These are phyloP conservation scores for Pichia sp. DNA, from an alignment of 1,139 yeast genomes.

Conservation along the genomic window DNA sequence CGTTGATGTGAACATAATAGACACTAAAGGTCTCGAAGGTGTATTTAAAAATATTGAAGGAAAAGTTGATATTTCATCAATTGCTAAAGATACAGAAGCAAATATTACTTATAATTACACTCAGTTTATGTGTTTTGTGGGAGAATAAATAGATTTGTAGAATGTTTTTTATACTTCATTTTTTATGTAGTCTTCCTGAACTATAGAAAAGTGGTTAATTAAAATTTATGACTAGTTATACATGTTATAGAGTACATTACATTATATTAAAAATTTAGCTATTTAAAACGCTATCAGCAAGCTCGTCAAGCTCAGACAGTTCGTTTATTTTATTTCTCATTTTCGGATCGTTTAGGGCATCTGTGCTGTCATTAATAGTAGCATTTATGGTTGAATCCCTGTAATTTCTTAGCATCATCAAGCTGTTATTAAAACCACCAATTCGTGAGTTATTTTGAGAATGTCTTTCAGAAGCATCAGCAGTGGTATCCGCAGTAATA, in stretches of 20 bases:
- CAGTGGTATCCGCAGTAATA: neutral
- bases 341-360: neutral
- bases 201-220: no score
- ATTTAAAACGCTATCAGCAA: conserved; percentile 25
- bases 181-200: no score
- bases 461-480: neutral
- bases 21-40: conserved; percentile 15
- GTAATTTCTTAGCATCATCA: conserved; percentile 5
- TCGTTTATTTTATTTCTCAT: conserved; percentile 17
- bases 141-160: neutral
- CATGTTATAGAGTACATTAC: neutral
- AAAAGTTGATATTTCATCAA: conserved; percentile 16
- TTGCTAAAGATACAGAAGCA: conserved; percentile 18
- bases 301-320: conserved; percentile 34
- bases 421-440: conserved; percentile 5
- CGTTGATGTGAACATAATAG: conserved; percentile 15
- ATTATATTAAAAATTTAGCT: conserved; percentile 7
- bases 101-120: conserved; percentile 21
- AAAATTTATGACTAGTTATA: neutral
- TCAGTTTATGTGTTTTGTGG: conserved; percentile 24
- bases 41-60: conserved; percentile 19
- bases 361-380: no score
- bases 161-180: no score
- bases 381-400: neutral
- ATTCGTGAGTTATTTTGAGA: neutral